Evolutionary conservation across 2,329 filamentous ascomycete species (phyloP), one percentile per base, ranked within the genome.

Genomic region (Talaromyces sp.): DNA sequence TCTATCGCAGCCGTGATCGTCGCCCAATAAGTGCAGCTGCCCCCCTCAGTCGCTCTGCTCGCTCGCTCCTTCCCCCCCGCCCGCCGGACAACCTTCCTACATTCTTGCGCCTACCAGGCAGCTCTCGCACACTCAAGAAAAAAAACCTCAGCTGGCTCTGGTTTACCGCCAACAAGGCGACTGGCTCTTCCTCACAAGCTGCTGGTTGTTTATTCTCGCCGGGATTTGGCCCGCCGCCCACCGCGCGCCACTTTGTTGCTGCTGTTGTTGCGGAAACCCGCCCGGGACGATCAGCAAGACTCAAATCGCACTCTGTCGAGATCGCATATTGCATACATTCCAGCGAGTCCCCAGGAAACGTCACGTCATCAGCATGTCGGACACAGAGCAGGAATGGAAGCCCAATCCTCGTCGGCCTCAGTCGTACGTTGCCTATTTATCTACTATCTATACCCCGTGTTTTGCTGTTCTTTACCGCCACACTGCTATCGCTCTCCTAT

Each of bases 341-440:
- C 56, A 59, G 49, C 32, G 52, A 59, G 33, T 56, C 55, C 57
- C 51, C 51, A 44, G 60, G 60, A 59, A 62, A 59, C 56, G 58
- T 33, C 22, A 60, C 52, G 39, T 47, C 28, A 49, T 19, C 68
- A 72, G 65, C 17, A 78, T 78, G 76, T 79, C 87, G 66, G 88
- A 91, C 79, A 84, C 84, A 67, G 88, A 91, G 73, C 84, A 84
- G 71, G 87, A 91, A 78, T 93, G 89, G 90, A 87, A 92, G 84
- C 89, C 90, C 68, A 93, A 81, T 73, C 61, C 61, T 54, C 85
- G 84, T 71, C 89, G 91, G 66, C 91, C 91, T 67, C 89, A 93
- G 80, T 95, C 91, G 91, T 95, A 82, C 76, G 91, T 86, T 61
- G 65, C 62, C 63, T 55, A 60, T 30, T 33, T 58, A 53, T 55